Evolutionary conservation across 2,329 filamentous ascomycete genomes (phyloP), one percentile per base, ranked within the genome.

Genomic region (Ascochyta koolunga): DNA sequence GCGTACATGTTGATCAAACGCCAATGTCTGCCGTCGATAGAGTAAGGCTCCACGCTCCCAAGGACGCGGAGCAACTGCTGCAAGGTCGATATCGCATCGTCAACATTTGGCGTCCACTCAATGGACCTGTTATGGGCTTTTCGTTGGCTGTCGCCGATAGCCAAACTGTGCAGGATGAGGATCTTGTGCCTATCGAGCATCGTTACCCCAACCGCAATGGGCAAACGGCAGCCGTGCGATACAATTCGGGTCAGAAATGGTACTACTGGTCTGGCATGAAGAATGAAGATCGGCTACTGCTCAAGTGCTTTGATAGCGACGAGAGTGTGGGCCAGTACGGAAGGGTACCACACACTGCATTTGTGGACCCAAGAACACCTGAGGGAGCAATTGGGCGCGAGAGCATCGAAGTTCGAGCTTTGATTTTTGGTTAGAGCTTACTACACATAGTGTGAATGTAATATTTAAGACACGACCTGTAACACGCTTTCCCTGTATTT

Each of bases 1-100:
- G 83, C 35, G 89, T 89, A 0, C 92, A 96, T 74, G 89, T 96
- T 58, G 92, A 96, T 72, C 92, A 96, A 76, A 95, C 91, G 0
- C 75, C 83, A 6, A 73, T 73, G 15, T 88, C 89, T 0, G 86
- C 89, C 0, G 81, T 77, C 9, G 80, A 84, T 70, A 88, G 91
- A 41, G 89, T 96, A 2, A 78, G 78, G 13, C 78, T 82, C 1
- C 90, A 93, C 72, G 79, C 91, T 49, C 76, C 83, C 2, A 82
- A 82, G 9, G 89, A 92, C 57, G 89, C 90, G 0, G 86, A 88
- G 4, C 68, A 75, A 50, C 78, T 93, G 0, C 82, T 93, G 1
- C 71, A 80, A 54, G 85, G 83, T 2, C 86, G 91, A 2, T 92
- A 91, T 74, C 84, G 91, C 56, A 90, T 96, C 67, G 85, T 96